Conservation (phyloP, 2,329 filamentous ascomycete species). For the Alternaria rosae region DNA sequence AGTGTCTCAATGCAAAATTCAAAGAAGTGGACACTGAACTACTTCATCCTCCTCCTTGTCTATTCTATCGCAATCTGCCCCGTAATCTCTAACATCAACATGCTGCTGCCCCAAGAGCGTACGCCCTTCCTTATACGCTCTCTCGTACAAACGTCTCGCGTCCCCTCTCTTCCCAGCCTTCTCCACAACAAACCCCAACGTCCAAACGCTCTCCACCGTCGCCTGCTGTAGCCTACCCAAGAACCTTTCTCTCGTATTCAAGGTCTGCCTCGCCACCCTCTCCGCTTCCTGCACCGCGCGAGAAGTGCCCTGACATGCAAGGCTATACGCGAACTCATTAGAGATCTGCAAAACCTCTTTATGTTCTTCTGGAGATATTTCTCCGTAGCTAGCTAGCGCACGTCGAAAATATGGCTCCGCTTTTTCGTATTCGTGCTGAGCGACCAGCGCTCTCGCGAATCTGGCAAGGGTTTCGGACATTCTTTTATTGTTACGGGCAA, state of each 20-base stretch:
- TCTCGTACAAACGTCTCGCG: neutral
- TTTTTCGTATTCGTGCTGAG: neutral
- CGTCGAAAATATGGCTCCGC: neutral
- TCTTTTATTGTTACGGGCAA: too few species aligned
- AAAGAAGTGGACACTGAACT: neutral
- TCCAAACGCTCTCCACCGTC: neutral
- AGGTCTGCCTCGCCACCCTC: neutral
- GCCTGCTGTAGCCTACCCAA: neutral
- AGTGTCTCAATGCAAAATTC: neutral
- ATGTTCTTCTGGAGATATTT: too few species aligned
- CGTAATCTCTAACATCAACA: neutral
- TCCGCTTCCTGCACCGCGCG: neutral
- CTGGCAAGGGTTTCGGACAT: neutral
- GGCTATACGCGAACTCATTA: neutral
- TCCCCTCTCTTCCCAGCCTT: neutral
- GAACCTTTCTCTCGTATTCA: neutral
- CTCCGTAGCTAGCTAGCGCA: neutral
- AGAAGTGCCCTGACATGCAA: neutral
- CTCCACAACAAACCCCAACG: neutral
- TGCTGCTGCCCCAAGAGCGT: neutral
- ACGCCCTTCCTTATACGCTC: neutral
- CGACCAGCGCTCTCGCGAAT: neutral
- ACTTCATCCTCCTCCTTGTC: neutral
- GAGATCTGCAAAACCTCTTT: neutral
- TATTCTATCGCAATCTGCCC: neutral